phyloP scores from a whole-genome alignment of 2,329 filamentous ascomycete genomes.

The Colletotrichum sp. region DNA sequence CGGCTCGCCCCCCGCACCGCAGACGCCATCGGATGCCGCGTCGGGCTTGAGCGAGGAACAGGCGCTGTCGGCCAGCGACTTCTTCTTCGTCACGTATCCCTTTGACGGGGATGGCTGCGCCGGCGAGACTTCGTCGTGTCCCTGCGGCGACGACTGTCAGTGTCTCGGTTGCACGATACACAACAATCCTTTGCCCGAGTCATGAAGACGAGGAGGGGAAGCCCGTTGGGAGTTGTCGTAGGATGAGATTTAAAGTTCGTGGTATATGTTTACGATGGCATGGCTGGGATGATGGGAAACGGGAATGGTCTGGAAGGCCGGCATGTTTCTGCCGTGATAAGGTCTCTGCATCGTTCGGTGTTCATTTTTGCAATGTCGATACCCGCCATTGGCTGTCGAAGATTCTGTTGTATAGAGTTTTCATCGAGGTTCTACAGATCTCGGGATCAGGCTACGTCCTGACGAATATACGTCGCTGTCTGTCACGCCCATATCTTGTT shows the following conservation, averaged over 20 bases:
- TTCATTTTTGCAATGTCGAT: constrained; percentile 5
- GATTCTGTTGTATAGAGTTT: neutral
- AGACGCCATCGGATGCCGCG: constrained; percentile 53
- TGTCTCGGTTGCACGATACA: constrained; percentile 64
- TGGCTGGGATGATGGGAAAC: neutral
- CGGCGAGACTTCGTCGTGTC: constrained; percentile 55
- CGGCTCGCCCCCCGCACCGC: constrained; percentile 41
- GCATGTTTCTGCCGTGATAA: neutral
- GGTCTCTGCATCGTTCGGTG: neutral
- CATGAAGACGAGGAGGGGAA: neutral
- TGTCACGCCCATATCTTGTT: neutral
- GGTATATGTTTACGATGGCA: neutral
- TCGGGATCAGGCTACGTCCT: neutral
- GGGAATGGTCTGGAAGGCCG: neutral
- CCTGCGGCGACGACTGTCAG: constrained; percentile 64
- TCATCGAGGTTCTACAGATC: neutral
- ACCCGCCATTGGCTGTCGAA: constrained; percentile 6
- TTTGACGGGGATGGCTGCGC: constrained; percentile 49
- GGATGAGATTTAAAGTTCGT: neutral
- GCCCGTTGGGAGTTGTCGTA: neutral
- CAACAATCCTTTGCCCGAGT: constrained; percentile 27
- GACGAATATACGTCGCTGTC: neutral
- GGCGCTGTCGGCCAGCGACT: constrained; percentile 55
- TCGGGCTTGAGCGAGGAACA: constrained; percentile 54
- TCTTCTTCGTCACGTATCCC: constrained; percentile 64